phyloP scores from a whole-genome alignment of 805 yeast genomes.

The Cyberlindnera bimundalis region DNA sequence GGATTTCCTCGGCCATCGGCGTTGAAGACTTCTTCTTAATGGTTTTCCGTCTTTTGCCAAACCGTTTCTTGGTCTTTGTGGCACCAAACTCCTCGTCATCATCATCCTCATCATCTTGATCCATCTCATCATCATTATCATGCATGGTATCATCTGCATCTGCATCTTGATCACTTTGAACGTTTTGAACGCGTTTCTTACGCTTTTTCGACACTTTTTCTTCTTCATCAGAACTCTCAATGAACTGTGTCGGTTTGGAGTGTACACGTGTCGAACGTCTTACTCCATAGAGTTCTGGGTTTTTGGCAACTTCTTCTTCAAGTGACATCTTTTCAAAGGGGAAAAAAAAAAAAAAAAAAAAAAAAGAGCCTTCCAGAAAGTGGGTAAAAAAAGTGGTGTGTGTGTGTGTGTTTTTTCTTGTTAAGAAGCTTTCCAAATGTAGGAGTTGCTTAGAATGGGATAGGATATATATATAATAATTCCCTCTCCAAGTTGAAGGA shows the following conservation, averaged over 20 bases:
- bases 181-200: conserved; percentile 24
- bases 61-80: conserved; percentile 25
- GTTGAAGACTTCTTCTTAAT: conserved; percentile 17
- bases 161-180: conserved; percentile 10
- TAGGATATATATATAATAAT: no score
- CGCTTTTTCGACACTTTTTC: conserved; percentile 25
- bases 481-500: no score
- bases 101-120: conserved; percentile 32
- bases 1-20: conserved; percentile 44
- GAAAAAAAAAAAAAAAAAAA: no score
- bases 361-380: no score
- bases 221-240: conserved; percentile 27
- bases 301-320: conserved; percentile 54
- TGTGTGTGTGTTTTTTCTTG: no score
- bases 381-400: no score
- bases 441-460: no score
- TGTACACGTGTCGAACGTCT: conserved; percentile 63
- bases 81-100: conserved; percentile 39
- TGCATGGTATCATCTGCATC: conserved; percentile 31
- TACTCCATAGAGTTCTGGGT: conserved; percentile 82
- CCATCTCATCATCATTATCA: conserved; percentile 25
- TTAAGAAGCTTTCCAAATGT: no score
- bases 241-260: conserved; percentile 21
- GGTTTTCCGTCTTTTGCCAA: conserved; percentile 23
- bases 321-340: conserved; percentile 19